Conservation (phyloP, 2,329 filamentous ascomycete genomes). For the Penicillium palitans region DNA sequence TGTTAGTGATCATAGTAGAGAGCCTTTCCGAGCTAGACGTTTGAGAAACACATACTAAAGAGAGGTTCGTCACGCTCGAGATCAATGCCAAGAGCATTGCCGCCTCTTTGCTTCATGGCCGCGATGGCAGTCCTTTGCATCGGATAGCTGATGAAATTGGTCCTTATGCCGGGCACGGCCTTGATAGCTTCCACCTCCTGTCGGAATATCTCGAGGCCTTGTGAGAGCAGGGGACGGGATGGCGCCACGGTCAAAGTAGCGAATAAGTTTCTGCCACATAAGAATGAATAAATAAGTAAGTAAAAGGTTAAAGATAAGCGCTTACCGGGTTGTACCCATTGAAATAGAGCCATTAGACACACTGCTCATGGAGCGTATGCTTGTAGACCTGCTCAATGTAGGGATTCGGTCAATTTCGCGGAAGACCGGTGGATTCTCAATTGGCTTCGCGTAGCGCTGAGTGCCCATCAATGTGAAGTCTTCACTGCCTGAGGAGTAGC, state of each 20-base stretch:
- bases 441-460: slow-evolving; percentile 20
- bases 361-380: slow-evolving; percentile 5
- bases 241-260: slow-evolving; percentile 12
- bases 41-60: slow-evolving; percentile 8
- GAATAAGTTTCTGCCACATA: slow-evolving; percentile 12
- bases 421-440: slow-evolving; percentile 18
- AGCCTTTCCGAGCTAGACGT: too few relatives aligned
- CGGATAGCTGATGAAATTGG: slow-evolving; percentile 18
- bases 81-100: slow-evolving; percentile 24
- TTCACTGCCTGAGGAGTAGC: slow-evolving; percentile 13
- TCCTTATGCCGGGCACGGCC: slow-evolving; percentile 4
- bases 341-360: not conserved
- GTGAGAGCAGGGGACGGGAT: slow-evolving; percentile 11
- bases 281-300: not conserved
- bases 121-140: slow-evolving; percentile 12
- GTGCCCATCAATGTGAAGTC: slow-evolving; percentile 17
- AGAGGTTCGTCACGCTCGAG: slow-evolving; percentile 15
- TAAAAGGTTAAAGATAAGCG: not conserved
- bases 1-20: not conserved
- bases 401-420: slow-evolving; percentile 16
- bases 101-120: slow-evolving; percentile 19
- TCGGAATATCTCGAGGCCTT: slow-evolving; percentile 12
- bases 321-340: slow-evolving; percentile 14
- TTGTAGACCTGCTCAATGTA: slow-evolving; percentile 5
- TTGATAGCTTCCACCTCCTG: slow-evolving; percentile 15